Percentiles rank a stretch among this genome's conserved stretches.
phyloP scores from a whole-genome alignment of 2,329 filamentous ascomycete species.

The Microsporum audouinii region DNA sequence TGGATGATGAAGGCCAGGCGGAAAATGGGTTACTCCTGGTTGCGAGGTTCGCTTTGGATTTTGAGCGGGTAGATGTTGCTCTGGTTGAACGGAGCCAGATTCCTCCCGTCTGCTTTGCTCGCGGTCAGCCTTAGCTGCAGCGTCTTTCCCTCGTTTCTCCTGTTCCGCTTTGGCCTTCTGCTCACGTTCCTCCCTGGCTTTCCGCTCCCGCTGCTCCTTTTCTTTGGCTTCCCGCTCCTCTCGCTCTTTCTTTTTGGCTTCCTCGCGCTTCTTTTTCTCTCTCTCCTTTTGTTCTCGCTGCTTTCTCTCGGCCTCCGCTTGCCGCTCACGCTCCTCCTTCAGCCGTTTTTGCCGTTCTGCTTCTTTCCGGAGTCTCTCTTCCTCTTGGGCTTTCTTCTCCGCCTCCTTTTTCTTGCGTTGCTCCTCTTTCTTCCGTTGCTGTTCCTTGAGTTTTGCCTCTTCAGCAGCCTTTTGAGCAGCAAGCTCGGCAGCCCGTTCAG shows the following conservation, averaged over 20 bases:
- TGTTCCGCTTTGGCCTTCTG: constrained; percentile 36
- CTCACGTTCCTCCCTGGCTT: constrained; percentile 52
- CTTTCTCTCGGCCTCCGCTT: constrained; percentile 77
- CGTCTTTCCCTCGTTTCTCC: constrained; percentile 40
- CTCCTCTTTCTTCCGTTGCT: constrained; percentile 72
- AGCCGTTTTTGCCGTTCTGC: constrained; percentile 67
- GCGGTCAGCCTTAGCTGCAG: constrained; percentile 34
- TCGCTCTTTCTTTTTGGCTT: constrained; percentile 65
- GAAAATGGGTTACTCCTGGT: constrained; percentile 41
- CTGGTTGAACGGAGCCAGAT: constrained; percentile 14
- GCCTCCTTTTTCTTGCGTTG: constrained; percentile 84
- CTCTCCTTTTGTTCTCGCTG: constrained; percentile 65
- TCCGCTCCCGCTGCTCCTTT: constrained; percentile 61
- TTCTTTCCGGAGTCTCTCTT: constrained; percentile 74
- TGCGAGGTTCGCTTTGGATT: constrained; percentile 48
- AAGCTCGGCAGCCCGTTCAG: constrained; percentile 81
- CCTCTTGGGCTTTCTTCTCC: constrained; percentile 79
- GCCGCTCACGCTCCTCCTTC: constrained; percentile 74
- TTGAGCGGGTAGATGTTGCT: constrained; percentile 11
- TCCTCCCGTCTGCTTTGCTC: constrained; percentile 38
- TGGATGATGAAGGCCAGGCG: constrained; percentile 43
- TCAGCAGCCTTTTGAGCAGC: constrained; percentile 64
- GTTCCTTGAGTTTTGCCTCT: constrained; percentile 67
- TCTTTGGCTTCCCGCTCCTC: constrained; percentile 52
- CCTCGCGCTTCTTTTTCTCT: constrained; percentile 65